Percentiles rank a stretch among this genome's conserved stretches.
Evolutionary conservation across 257 asterid species (phyloP).

Genomic region (Solanum stenotomum): DNA sequence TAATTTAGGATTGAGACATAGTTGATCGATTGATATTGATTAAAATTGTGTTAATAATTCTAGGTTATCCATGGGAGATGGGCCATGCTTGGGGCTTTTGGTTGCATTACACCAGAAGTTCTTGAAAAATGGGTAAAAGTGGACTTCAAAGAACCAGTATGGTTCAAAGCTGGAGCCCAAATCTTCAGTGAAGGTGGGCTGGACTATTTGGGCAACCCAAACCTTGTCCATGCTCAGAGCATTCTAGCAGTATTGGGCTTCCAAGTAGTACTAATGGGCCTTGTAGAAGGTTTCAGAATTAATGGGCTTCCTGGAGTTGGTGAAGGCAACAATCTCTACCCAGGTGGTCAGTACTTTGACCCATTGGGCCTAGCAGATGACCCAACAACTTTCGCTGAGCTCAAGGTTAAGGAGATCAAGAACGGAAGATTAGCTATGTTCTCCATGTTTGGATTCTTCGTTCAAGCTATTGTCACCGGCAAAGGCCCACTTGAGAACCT

Average conservation of each 20-base stretch:
- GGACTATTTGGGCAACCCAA: slow-evolving; percentile 74
- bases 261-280: slow-evolving; percentile 80
- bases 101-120: slow-evolving; percentile 74
- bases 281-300: slow-evolving; percentile 67
- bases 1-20: neutral
- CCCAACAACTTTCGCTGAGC: slow-evolving; percentile 61
- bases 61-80: slow-evolving; percentile 74
- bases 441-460: slow-evolving; percentile 68
- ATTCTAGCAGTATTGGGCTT: slow-evolving; percentile 67
- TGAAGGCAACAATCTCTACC: slow-evolving; percentile 74
- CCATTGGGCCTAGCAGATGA: slow-evolving; percentile 76
- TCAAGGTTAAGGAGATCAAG: slow-evolving; percentile 77
- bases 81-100: slow-evolving; percentile 76
- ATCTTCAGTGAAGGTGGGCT: slow-evolving; percentile 75
- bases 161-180: slow-evolving; percentile 84
- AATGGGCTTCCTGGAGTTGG: slow-evolving; percentile 78
- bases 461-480: slow-evolving; percentile 56
- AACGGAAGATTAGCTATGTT: slow-evolving; percentile 80
- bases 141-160: slow-evolving; percentile 65
- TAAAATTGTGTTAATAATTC: neutral
- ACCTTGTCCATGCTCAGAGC: slow-evolving; percentile 80
- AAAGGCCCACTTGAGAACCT: slow-evolving; percentile 67
- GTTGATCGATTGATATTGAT: neutral
- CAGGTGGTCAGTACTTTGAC: slow-evolving; percentile 79
- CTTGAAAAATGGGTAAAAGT: slow-evolving; percentile 51